These are phyloP conservation scores for Physocladia obscura DNA, from an alignment of 192 early-diverging fungal species.

Conservation along the genomic window DNA sequence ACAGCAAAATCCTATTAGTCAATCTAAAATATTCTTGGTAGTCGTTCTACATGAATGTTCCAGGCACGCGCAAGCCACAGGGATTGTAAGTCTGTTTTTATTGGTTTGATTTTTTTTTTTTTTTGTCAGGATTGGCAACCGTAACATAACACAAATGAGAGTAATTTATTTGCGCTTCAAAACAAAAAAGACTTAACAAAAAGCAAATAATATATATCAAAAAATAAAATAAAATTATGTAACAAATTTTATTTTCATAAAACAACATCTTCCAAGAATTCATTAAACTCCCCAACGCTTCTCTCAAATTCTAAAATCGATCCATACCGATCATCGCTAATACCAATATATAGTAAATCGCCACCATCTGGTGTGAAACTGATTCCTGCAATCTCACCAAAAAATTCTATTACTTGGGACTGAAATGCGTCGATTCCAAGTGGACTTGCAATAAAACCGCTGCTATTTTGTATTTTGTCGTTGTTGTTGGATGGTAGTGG, in stretches of 20 bases:
- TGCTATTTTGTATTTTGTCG: too few relatives aligned
- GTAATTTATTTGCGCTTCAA: not conserved
- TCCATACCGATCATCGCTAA: slow-evolving; percentile 24
- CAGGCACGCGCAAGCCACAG: too few relatives aligned
- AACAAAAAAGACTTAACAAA: not conserved
- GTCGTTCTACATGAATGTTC: too few relatives aligned
- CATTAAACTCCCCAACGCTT: not conserved
- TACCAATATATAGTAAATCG: slow-evolving; percentile 54
- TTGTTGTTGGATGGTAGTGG: not conserved
- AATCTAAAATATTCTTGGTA: too few relatives aligned
- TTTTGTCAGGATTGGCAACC: too few relatives aligned
- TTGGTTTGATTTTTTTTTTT: too few relatives aligned
- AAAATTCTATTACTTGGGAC: slow-evolving; percentile 67
- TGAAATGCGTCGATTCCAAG: slow-evolving; percentile 17
- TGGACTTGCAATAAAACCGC: not conserved
- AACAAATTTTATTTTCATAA: not conserved
- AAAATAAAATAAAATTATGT: too few relatives aligned
- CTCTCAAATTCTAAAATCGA: slow-evolving; percentile 31
- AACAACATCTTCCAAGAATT: slow-evolving; percentile 15
- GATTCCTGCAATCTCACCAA: slow-evolving; percentile 71
- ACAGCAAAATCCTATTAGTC: too few relatives aligned
- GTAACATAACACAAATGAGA: not conserved
- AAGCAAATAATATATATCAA: not conserved
- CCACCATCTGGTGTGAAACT: slow-evolving; percentile 53
- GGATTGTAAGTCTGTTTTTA: too few relatives aligned